Percentiles rank a stretch among this genome's conserved stretches.
These are phyloP conservation scores for Colletotrichum orchidophilum DNA, from an alignment of 2,329 filamentous ascomycete species.

Conservation along the genomic window DNA sequence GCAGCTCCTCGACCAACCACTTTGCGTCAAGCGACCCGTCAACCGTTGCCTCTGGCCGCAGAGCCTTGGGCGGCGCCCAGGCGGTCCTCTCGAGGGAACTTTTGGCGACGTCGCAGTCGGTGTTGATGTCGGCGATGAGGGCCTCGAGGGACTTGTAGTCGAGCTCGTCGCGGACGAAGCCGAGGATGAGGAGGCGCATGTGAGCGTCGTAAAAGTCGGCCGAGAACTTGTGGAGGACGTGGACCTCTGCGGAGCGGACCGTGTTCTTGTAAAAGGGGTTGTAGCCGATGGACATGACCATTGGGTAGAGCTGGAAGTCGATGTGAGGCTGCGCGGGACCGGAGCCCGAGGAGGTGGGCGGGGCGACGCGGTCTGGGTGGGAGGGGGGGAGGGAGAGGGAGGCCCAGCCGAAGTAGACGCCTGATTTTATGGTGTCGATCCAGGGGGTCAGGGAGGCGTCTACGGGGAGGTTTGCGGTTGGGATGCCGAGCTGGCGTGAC, in stretches of 20 bases:
- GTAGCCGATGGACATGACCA: conserved; percentile 95
- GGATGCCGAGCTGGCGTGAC: conserved; percentile 83
- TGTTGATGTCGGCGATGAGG: conserved; percentile 86
- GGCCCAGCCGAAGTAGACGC: conserved; percentile 95
- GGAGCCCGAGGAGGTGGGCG: conserved; percentile 31
- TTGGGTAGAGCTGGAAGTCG: conserved; percentile 69
- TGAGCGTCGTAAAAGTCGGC: conserved; percentile 86
- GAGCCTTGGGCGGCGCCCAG: conserved; percentile 60
- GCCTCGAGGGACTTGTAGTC: conserved; percentile 88
- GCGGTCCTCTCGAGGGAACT: conserved; percentile 73
- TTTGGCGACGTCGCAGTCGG: conserved; percentile 86
- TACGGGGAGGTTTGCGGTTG: conserved; percentile 91
- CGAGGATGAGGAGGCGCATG: conserved; percentile 83
- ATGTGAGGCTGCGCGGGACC: conserved; percentile 39
- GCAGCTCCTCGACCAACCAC: conserved; percentile 49
- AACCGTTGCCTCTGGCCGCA: conserved; percentile 36
- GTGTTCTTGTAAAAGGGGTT: conserved; percentile 98
- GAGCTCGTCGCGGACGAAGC: conserved; percentile 88
- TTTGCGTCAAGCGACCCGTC: conserved; percentile 46
- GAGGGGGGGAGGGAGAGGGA: conserved; percentile 68
- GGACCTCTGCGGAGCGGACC: conserved; percentile 86
- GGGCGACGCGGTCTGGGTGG: conserved; percentile 52
- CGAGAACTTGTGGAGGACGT: conserved; percentile 81
- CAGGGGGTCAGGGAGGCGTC: conserved; percentile 68
- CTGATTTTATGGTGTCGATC: conserved; percentile 73